Conservation (phyloP, 1,284 basidiomycete genomes). For the Puccinia polysora region DNA sequence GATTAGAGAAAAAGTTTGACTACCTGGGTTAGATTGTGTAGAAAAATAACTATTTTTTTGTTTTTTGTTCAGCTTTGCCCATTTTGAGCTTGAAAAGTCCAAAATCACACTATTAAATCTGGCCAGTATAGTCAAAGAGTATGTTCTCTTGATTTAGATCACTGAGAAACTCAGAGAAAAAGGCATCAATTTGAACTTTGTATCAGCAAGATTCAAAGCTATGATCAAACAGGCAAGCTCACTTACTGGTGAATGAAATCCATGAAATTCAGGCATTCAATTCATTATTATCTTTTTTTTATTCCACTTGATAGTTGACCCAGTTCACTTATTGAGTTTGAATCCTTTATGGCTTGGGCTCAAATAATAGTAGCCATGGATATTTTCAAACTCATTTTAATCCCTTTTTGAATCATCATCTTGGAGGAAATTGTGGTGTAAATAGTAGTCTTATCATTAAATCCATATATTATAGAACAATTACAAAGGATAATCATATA, state of each 20-base stretch:
- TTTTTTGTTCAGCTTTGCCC: slow-evolving; percentile 42
- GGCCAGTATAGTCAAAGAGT: slow-evolving; percentile 89
- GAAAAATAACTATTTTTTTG: slow-evolving; percentile 40
- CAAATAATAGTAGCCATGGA: no score
- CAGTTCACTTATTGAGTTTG: no score
- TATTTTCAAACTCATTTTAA: no score
- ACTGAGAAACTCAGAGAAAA: slow-evolving; percentile 49
- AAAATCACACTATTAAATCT: slow-evolving; percentile 94
- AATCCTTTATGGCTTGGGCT: no score
- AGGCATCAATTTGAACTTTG: not conserved
- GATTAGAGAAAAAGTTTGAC: not conserved
- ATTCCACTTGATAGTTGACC: no score
- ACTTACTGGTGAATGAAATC: slow-evolving; percentile 75
- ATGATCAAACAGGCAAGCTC: not conserved
- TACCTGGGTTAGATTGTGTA: not conserved
- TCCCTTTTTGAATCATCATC: no score
- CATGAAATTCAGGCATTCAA: slow-evolving; percentile 95
- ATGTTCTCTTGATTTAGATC: slow-evolving; percentile 98
- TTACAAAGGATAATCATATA: no score
- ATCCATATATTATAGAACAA: no score
- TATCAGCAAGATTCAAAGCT: not conserved
- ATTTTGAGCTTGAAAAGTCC: slow-evolving; percentile 95
- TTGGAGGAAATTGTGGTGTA: no score
- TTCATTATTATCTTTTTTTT: no score
- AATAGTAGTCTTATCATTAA: no score